Conservation (phyloP, 1,284 basidiomycete species). For the Austroboletus olivaceoglutinosus region DNA sequence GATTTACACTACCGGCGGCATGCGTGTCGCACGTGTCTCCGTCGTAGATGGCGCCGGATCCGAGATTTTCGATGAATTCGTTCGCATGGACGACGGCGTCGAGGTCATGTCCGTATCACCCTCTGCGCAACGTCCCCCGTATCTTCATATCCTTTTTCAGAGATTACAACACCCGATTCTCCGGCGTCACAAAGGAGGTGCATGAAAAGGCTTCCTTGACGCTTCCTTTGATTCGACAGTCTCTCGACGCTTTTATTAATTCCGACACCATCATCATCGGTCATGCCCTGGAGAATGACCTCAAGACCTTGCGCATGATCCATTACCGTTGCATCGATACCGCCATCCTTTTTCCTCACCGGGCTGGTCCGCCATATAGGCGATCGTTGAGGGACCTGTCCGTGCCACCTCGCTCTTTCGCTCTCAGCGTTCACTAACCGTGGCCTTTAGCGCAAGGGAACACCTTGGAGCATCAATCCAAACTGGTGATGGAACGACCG, state of each 20-base stretch:
- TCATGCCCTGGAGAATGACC: slow-evolving; percentile 86
- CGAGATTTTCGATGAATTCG: slow-evolving; percentile 78
- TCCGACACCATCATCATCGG: slow-evolving; percentile 81
- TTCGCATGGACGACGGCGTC: slow-evolving; percentile 76
- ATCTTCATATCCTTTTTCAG: slow-evolving; percentile 40
- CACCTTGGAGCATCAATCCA: slow-evolving; percentile 78
- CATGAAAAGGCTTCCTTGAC: slow-evolving; percentile 62
- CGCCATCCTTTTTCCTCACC: slow-evolving; percentile 79
- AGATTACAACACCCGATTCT: slow-evolving; percentile 89
- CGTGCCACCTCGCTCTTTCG: slow-evolving; percentile 25
- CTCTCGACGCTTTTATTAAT: slow-evolving; percentile 69
- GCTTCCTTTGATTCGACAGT: slow-evolving; percentile 61
- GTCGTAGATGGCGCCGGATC: slow-evolving; percentile 75
- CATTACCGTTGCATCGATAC: slow-evolving; percentile 85
- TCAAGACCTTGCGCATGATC: slow-evolving; percentile 82
- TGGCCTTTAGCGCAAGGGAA: slow-evolving; percentile 62
- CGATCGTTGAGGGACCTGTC: slow-evolving; percentile 78
- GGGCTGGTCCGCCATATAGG: slow-evolving; percentile 73
- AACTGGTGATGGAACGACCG: slow-evolving; percentile 63
- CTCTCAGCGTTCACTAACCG: not conserved
- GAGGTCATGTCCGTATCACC: slow-evolving; percentile 65
- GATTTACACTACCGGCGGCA: slow-evolving; percentile 87
- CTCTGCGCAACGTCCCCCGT: not conserved
- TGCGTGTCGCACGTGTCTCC: slow-evolving; percentile 84
- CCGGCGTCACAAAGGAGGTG: slow-evolving; percentile 70